Conservation (phyloP, 2,329 filamentous ascomycete species). For the Botrytis tulipae region DNA sequence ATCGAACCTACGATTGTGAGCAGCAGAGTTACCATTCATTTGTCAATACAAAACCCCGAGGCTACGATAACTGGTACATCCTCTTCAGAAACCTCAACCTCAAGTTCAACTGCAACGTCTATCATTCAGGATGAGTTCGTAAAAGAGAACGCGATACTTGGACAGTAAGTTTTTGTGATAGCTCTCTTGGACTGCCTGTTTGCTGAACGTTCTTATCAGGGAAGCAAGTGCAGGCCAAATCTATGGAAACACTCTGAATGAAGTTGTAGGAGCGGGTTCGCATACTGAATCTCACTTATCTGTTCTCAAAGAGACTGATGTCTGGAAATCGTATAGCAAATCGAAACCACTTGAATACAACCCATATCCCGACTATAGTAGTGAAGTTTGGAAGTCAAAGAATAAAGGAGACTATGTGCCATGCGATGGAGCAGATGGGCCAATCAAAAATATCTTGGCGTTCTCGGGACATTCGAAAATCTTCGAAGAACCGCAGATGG, state of each 20-base stretch:
- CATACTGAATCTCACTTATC: slow-evolving; percentile 37
- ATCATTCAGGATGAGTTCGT: slow-evolving; percentile 24
- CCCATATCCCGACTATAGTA: slow-evolving; percentile 71
- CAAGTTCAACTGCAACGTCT: background rate
- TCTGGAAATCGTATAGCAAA: slow-evolving; percentile 45
- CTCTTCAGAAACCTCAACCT: background rate
- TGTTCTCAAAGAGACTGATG: slow-evolving; percentile 37
- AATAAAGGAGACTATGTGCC: slow-evolving; percentile 59
- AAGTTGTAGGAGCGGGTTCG: slow-evolving; percentile 43
- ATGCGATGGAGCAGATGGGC: slow-evolving; percentile 60
- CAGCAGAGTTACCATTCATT: background rate
- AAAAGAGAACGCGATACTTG: slow-evolving; percentile 28
- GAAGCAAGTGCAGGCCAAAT: slow-evolving; percentile 50
- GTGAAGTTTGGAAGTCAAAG: slow-evolving; percentile 54
- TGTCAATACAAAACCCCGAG: background rate
- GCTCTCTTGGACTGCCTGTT: slow-evolving; percentile 21
- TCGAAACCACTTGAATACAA: slow-evolving; percentile 59
- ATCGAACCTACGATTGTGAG: background rate
- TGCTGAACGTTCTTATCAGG: slow-evolving; percentile 35
- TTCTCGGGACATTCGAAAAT: slow-evolving; percentile 59
- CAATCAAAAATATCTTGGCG: slow-evolving; percentile 57
- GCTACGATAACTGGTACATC: background rate
- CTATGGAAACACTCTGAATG: slow-evolving; percentile 56
- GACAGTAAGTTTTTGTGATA: slow-evolving; percentile 23
- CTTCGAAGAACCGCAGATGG: slow-evolving; percentile 61